Evolutionary conservation across 768 basidiomycete genomes (phyloP), one percentile per base, ranked within the genome.

Genomic region (Mycena galericulata): DNA sequence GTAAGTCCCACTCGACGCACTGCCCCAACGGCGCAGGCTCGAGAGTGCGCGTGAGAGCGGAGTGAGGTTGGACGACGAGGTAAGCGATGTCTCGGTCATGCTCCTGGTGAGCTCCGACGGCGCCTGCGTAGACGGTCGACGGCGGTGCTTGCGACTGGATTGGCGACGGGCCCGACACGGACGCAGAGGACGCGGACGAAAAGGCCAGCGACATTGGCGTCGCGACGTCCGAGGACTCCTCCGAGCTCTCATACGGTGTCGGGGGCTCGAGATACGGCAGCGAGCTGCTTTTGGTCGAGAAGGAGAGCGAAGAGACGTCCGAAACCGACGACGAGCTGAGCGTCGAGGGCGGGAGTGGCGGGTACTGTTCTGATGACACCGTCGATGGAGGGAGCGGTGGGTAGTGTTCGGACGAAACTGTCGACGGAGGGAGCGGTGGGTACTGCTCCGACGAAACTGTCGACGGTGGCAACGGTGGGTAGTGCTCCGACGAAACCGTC

Each of bases 1-100:
- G 68, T 91, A 95, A 0, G 93, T 91, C 12, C 83, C 75, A 60
- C 92, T 89, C 0, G 89, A 90, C 72, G 89, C 89, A 3, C 84
- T 76, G 3, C 86, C 88, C 90, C 92, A 94, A 72, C 63, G 62
- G 54, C 70, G 67, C 24, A 65, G 12, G 32, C 60, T 68, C 15
- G 59, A 57, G 24, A 47, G 85, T 82, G 62, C 80, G 79, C 62
- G 58, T 17, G 67, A 56, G 12, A 69, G 61, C 27, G 68, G 62
- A 14, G 66, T 68, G 34, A 68, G 57, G 22, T 65, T 54, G 30
- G 67, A 68, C 18, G 70, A 72, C 8, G 70, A 65, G 12, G 59
- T 57, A 3, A 65, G 47, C 5, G 70, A 68, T 1, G 58, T 65
- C 34, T 72, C 70, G 40, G 50, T 14, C 29, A 65, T 54, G 36